These are phyloP conservation scores for Ulota crispa DNA, from an alignment of 225 moss, liverwort and hornwort species.

Conservation along the genomic window DNA sequence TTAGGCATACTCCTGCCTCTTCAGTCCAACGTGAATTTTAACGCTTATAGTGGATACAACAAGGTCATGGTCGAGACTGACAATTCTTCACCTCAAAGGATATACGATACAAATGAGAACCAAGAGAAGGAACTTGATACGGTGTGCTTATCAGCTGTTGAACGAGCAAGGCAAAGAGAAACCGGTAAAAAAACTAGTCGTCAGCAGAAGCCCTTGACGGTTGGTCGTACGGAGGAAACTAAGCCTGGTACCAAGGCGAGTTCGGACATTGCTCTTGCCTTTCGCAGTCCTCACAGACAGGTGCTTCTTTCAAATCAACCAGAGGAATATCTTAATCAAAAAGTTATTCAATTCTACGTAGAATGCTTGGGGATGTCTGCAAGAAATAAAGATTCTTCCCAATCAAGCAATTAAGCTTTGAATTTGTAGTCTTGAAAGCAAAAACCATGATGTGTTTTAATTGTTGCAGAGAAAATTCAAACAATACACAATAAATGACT, in stretches of 20 bases:
- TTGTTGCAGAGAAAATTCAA: conserved; percentile 69
- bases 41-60: not conserved
- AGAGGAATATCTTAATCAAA: not conserved
- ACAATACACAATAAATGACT: conserved; percentile 79
- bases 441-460: not conserved
- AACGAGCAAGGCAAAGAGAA: conserved; percentile 73
- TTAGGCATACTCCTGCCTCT: conserved; percentile 34
- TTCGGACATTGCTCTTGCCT: conserved; percentile 56
- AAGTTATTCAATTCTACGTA: not conserved
- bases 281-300: conserved; percentile 79
- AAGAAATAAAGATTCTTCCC: not conserved
- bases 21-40: conserved; percentile 26
- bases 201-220: conserved; percentile 7
- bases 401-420: fast-evolving
- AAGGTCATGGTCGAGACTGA: conserved; percentile 1
- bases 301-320: conserved; percentile 24
- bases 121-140: conserved; percentile 30
- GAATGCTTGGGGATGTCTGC: fast-evolving
- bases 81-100: conserved; percentile 17
- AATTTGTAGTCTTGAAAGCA: not conserved
- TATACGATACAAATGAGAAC: conserved; percentile 26
- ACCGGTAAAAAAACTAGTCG: conserved; percentile 17
- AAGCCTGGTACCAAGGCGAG: conserved; percentile 34
- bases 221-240: conserved; percentile 12
- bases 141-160: conserved; percentile 55